Percentiles rank a stretch among this genome's conserved stretches.
phyloP scores from a whole-genome alignment of 2,329 filamentous ascomycete species.

The Parastagonospora avenae region DNA sequence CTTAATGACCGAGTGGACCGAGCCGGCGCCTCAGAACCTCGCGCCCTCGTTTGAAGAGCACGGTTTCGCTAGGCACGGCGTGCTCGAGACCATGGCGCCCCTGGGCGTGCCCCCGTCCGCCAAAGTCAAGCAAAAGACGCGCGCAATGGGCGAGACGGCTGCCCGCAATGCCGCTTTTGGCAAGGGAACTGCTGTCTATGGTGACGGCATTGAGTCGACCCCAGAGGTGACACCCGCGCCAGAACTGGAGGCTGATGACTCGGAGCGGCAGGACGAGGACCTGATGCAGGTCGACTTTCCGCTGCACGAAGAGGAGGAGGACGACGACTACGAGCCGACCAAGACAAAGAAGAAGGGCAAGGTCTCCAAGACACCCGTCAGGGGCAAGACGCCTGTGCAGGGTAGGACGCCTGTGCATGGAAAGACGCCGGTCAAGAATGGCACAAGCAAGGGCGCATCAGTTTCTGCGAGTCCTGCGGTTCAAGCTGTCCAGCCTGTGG shows the following conservation, averaged over 20 bases:
- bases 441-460: conserved; percentile 21
- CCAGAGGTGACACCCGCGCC: conserved; percentile 52
- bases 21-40: conserved; percentile 60
- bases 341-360: conserved; percentile 40
- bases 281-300: conserved; percentile 35
- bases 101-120: conserved; percentile 73
- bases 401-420: conserved; percentile 37
- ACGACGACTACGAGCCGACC: conserved; percentile 52
- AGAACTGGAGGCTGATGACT: conserved; percentile 47
- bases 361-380: conserved; percentile 39
- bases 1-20: conserved; percentile 57
- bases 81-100: conserved; percentile 83
- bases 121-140: conserved; percentile 63
- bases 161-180: conserved; percentile 48
- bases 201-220: conserved; percentile 52
- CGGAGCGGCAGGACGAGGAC: conserved; percentile 47
- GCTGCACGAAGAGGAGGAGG: conserved; percentile 51
- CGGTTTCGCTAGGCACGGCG: conserved; percentile 74
- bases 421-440: conserved; percentile 37
- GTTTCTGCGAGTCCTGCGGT: conserved; percentile 25
- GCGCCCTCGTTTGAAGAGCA: conserved; percentile 77
- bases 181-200: conserved; percentile 46
- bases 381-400: conserved; percentile 40
- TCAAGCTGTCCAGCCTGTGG: conserved; percentile 18
- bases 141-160: conserved; percentile 46